These are phyloP conservation scores for Leccinum truebloodii DNA, from an alignment of 768 basidiomycete species.

Conservation along the genomic window DNA sequence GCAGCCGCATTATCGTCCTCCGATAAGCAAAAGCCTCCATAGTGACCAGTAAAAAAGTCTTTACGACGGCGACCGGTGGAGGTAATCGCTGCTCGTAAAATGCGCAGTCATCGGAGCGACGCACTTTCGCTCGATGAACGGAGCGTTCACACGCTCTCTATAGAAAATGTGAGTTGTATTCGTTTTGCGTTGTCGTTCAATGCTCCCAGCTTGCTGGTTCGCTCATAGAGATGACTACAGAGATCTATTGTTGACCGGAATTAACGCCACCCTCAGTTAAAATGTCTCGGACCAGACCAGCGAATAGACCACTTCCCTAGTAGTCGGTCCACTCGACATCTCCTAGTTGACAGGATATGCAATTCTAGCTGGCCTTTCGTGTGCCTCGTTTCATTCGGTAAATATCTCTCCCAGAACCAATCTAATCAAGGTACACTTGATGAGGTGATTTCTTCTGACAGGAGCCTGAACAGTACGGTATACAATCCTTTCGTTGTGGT, in stretches of 20 bases:
- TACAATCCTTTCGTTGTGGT: conserved; percentile 9
- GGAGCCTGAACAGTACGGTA: conserved; percentile 50
- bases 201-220: not conserved
- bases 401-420: conserved; percentile 26
- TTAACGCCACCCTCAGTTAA: not conserved
- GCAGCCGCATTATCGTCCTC: not conserved
- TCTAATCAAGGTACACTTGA: conserved; percentile 7
- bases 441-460: conserved; percentile 19
- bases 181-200: not conserved
- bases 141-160: not conserved
- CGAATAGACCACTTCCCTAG: not conserved
- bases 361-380: conserved; percentile 73
- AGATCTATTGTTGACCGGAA: conserved; percentile 31
- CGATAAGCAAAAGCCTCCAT: not conserved
- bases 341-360: conserved; percentile 56
- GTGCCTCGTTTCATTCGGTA: conserved; percentile 72
- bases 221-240: conserved; percentile 27
- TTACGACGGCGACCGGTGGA: not conserved
- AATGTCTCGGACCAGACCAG: not conserved
- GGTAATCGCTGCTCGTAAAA: not conserved
- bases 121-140: not conserved
- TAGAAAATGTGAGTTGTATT: not conserved
- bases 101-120: not conserved
- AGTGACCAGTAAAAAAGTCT: too few species aligned
- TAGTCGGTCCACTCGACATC: conserved; percentile 59